A percentile compares a stretch with the other conserved stretches of the same genome.
phyloP scores from a whole-genome alignment of 768 basidiomycete genomes.

The Termitomyces heimii region DNA sequence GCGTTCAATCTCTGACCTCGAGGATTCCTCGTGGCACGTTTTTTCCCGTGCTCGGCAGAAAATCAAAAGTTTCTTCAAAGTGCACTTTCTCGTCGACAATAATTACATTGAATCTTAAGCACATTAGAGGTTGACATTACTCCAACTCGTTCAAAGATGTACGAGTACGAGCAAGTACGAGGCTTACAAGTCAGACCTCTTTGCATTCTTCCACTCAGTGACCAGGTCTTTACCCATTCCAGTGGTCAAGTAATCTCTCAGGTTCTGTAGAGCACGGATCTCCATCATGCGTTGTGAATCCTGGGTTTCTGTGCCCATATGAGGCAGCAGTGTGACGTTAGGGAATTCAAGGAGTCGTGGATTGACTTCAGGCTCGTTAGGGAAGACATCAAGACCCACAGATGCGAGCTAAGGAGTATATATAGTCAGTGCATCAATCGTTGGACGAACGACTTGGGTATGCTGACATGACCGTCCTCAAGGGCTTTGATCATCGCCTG shows the following conservation, averaged over 20 bases:
- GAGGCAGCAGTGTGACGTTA: constrained; percentile 81
- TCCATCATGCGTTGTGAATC: constrained; percentile 84
- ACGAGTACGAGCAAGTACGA: neutral
- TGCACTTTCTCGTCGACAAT: neutral
- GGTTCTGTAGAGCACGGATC: constrained; percentile 73
- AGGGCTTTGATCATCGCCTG: constrained; percentile 80
- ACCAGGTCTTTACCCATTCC: constrained; percentile 68
- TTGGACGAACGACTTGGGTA: neutral
- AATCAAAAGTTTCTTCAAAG: neutral
- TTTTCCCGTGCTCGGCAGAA: neutral
- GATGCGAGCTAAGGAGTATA: constrained; percentile 51
- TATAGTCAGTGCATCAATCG: constrained; percentile 4
- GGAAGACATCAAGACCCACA: constrained; percentile 83
- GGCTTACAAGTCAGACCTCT: constrained; percentile 12
- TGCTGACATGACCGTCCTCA: constrained; percentile 78
- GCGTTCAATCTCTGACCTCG: constrained; percentile 4
- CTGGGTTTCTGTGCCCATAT: constrained; percentile 86
- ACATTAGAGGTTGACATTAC: neutral
- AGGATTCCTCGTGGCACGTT: constrained; percentile 13
- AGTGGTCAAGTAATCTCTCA: constrained; percentile 60
- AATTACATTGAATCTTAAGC: neutral
- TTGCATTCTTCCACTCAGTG: constrained; percentile 38
- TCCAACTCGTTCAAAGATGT: neutral
- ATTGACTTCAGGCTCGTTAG: constrained; percentile 78
- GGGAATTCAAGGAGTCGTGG: constrained; percentile 76